Conservation (phyloP, 805 yeast genomes). For the Pichia rugopelliculosa region DNA sequence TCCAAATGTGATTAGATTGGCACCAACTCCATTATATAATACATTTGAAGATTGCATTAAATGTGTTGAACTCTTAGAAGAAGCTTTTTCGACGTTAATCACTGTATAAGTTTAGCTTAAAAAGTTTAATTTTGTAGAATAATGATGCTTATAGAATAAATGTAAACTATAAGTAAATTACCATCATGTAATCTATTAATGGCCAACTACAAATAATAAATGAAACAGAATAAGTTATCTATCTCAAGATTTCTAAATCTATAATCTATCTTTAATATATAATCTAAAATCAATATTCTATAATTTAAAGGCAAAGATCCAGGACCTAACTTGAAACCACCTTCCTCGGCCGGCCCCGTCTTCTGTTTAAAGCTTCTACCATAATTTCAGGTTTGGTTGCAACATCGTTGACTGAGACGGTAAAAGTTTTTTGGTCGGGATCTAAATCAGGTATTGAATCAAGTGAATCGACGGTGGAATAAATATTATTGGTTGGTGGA, state of each 20-base stretch:
- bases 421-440: neutral
- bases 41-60: conserved; percentile 54
- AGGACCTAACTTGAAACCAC: neutral
- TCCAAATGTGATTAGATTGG: conserved; percentile 85
- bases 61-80: conserved; percentile 40
- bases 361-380: conserved; percentile 11
- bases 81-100: conserved; percentile 18
- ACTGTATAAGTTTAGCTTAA: no score
- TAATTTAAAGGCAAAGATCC: neutral
- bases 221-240: neutral
- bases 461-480: neutral
- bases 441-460: neutral
- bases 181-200: neutral
- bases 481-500: neutral
- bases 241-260: no score
- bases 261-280: no score
- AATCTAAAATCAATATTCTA: neutral
- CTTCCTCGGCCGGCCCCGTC: conserved; percentile 14
- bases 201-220: neutral
- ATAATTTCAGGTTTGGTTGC: conserved; percentile 7
- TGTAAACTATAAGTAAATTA: neutral
- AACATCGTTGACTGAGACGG: conserved; percentile 6
- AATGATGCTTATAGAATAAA: neutral
- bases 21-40: conserved; percentile 81
- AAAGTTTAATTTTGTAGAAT: neutral